Percentiles rank a stretch among this genome's conserved stretches.
Conservation (phyloP, 2,329 filamentous ascomycete species). For the Ophiostoma sp. region DNA sequence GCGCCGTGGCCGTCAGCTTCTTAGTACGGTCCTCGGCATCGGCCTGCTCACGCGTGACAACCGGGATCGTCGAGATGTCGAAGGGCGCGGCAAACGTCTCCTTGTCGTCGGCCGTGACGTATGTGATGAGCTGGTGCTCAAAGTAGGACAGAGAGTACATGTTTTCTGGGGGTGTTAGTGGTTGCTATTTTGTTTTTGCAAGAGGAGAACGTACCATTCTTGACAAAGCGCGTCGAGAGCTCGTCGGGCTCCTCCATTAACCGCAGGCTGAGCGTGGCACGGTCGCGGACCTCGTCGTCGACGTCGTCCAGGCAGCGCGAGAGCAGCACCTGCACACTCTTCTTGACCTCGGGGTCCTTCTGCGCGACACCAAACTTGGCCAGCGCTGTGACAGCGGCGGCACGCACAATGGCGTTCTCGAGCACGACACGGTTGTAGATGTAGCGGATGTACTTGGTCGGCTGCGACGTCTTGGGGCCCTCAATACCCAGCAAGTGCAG, state of each 20-base stretch:
- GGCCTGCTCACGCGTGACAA: slow-evolving; percentile 93
- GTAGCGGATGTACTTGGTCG: slow-evolving; percentile 98
- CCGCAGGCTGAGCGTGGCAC: slow-evolving; percentile 86
- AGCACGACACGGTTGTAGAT: slow-evolving; percentile 98
- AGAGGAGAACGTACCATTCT: slow-evolving; percentile 66
- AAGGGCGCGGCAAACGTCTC: slow-evolving; percentile 82
- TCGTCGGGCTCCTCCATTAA: slow-evolving; percentile 92
- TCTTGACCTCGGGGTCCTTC: slow-evolving; percentile 94
- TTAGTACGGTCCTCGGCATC: slow-evolving; percentile 94
- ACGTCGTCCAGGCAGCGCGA: slow-evolving; percentile 94
- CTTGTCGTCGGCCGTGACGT: slow-evolving; percentile 90
- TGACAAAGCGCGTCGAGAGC: slow-evolving; percentile 82
- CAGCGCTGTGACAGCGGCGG: slow-evolving; percentile 90
- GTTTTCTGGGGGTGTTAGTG: slow-evolving; percentile 60
- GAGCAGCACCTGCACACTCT: slow-evolving; percentile 88
- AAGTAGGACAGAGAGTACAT: slow-evolving; percentile 95
- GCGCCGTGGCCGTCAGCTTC: slow-evolving; percentile 91
- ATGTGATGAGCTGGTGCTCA: slow-evolving; percentile 96
- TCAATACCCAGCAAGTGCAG: slow-evolving; percentile 91
- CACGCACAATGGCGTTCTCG: slow-evolving; percentile 93
- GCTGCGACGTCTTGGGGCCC: slow-evolving; percentile 90
- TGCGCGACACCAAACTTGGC: slow-evolving; percentile 97
- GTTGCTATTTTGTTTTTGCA: neutral
- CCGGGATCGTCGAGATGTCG: slow-evolving; percentile 85
- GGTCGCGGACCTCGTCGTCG: slow-evolving; percentile 95